Percentiles rank a stretch among this genome's conserved stretches.
phyloP scores from a whole-genome alignment of 2,329 filamentous ascomycete species.

The Colletotrichum brevisporum region DNA sequence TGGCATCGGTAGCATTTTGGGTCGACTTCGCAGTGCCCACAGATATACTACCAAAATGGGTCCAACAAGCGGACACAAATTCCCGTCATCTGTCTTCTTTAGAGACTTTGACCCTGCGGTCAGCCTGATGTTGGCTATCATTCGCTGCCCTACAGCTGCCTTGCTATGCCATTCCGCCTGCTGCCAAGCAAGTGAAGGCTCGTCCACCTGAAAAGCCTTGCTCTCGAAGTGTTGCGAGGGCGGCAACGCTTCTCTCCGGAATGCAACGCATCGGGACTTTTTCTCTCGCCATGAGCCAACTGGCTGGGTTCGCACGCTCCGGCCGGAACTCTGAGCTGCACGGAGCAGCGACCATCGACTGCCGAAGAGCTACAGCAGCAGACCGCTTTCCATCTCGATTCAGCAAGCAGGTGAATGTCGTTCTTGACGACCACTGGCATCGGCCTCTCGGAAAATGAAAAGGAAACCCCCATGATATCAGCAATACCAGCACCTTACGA shows the following conservation, averaged over 20 bases:
- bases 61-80: background rate
- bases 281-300: background rate
- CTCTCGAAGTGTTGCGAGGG: background rate
- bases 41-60: too few relatives aligned
- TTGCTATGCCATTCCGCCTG: background rate
- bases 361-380: too few relatives aligned
- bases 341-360: background rate
- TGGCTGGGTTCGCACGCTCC: background rate
- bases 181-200: background rate
- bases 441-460: slow-evolving; percentile 12
- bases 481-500: slow-evolving; percentile 6
- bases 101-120: background rate
- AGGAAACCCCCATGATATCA: slow-evolving; percentile 15
- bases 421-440: background rate
- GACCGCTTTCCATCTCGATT: too few relatives aligned
- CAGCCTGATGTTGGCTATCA: background rate
- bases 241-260: background rate
- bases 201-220: background rate
- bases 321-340: background rate
- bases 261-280: background rate
- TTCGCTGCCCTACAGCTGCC: background rate
- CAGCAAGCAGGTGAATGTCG: too few relatives aligned
- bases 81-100: background rate
- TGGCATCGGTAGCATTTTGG: background rate
- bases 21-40: too few relatives aligned